A percentile compares a stretch with the other conserved stretches of the same genome.
phyloP scores from a whole-genome alignment of 306 rosid species.

The Medicago arabica region DNA sequence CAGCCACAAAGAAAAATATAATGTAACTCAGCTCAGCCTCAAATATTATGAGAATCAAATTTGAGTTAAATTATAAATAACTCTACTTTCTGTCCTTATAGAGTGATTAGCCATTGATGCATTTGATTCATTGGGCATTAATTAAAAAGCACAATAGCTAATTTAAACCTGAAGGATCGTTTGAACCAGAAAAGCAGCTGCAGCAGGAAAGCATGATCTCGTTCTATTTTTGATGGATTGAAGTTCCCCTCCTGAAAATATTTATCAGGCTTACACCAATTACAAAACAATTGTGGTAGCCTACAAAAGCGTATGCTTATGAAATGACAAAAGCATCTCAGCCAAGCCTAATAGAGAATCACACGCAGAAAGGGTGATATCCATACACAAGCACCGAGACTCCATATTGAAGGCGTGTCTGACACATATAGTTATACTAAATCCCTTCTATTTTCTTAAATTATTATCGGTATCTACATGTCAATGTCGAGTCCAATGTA shows the following conservation, averaged over 20 bases:
- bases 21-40: constrained; percentile 13
- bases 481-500: no score
- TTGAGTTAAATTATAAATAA: constrained; percentile 29
- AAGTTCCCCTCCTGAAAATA: constrained; percentile 81
- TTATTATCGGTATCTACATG: no score
- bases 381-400: not conserved
- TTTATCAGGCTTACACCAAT: constrained; percentile 40
- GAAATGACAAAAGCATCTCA: constrained; percentile 28
- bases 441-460: no score
- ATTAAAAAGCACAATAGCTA: constrained; percentile 7
- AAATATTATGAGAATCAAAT: constrained; percentile 6
- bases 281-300: constrained; percentile 35
- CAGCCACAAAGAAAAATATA: not conserved
- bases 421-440: no score
- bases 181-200: constrained; percentile 98
- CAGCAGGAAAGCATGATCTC: constrained; percentile 83
- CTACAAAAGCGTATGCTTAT: constrained; percentile 13
- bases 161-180: constrained; percentile 78
- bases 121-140: constrained; percentile 25
- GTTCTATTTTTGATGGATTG: constrained; percentile 70
- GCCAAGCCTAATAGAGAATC: constrained; percentile 7
- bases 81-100: not conserved
- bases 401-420: no score
- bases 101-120: constrained; percentile 11
- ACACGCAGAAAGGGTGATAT: constrained; percentile 10